phyloP scores from a whole-genome alignment of 352 stramenopile species.

The Phytopythium kandeliae region DNA sequence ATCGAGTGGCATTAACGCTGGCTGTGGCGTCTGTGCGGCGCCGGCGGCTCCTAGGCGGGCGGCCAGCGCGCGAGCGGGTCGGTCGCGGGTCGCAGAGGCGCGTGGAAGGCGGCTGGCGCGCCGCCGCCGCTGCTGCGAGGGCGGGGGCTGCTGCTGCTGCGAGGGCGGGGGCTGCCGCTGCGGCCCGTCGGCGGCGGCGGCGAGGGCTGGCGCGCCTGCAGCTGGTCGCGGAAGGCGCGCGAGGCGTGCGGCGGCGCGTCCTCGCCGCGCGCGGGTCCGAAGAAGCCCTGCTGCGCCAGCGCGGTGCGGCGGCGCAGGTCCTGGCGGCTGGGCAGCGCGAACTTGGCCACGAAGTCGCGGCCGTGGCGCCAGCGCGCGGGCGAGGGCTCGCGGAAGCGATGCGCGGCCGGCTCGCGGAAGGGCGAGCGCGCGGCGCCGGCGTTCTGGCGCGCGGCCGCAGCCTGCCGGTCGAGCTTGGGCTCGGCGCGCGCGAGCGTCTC shows the following conservation, averaged over 20 bases:
- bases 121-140: too few relatives aligned
- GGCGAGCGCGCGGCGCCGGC: conserved; percentile 30
- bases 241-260: conserved; percentile 27
- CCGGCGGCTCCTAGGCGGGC: conserved; percentile 8
- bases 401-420: conserved; percentile 37
- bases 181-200: too few relatives aligned
- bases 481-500: conserved; percentile 18
- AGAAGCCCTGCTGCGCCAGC: conserved; percentile 57
- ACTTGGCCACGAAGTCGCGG: conserved; percentile 67
- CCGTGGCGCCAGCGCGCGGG: conserved; percentile 9
- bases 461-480: conserved; percentile 22
- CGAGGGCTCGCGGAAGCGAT: conserved; percentile 31
- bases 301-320: conserved; percentile 49
- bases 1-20: too few relatives aligned
- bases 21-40: too few relatives aligned
- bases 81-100: too few relatives aligned
- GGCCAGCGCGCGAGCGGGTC: too few relatives aligned
- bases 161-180: too few relatives aligned
- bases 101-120: too few relatives aligned
- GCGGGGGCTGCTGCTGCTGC: too few relatives aligned
- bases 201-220: conserved; percentile 10
- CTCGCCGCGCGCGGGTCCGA: conserved; percentile 28
- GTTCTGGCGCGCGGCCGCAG: conserved; percentile 37
- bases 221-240: conserved; percentile 20
- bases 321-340: conserved; percentile 52